phyloP scores from a whole-genome alignment of 1,139 yeast species.

The Blastobotrys malaysiensis region DNA sequence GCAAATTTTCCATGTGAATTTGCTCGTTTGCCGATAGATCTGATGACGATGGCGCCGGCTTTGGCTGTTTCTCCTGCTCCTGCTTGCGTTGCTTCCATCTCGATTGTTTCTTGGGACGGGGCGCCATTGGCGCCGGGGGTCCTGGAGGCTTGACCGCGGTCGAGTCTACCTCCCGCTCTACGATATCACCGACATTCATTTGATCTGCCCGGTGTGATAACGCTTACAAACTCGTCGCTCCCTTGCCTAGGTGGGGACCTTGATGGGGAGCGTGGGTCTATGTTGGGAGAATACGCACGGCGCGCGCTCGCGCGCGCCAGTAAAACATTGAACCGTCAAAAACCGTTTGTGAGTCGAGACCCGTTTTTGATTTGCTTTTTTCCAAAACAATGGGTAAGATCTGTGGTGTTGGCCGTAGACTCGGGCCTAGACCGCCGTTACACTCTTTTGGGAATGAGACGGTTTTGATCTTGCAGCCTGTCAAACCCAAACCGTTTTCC shows the following conservation, averaged over 20 bases:
- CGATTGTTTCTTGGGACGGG: slow-evolving; percentile 36
- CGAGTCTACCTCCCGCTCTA: slow-evolving; percentile 35
- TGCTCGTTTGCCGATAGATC: slow-evolving; percentile 6
- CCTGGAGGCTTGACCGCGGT: slow-evolving; percentile 24
- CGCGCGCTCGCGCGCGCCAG: neutral
- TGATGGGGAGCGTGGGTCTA: no score
- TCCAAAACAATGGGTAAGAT: neutral
- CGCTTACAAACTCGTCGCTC: neutral
- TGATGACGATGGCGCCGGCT: neutral
- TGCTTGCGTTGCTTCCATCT: slow-evolving; percentile 32
- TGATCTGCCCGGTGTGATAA: neutral
- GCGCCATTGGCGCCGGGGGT: slow-evolving; percentile 35
- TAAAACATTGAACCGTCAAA: neutral
- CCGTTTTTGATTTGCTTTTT: neutral
- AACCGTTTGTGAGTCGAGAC: neutral
- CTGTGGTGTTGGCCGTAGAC: neutral
- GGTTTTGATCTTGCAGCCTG: neutral
- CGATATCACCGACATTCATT: slow-evolving; percentile 56
- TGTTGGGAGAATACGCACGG: neutral
- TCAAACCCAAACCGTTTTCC: neutral
- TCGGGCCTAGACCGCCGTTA: neutral
- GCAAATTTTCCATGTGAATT: slow-evolving; percentile 63
- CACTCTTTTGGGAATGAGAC: neutral
- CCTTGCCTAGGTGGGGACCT: neutral
- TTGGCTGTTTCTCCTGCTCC: slow-evolving; percentile 7